Conservation (phyloP, 768 basidiomycete genomes). For the Tulasnella sp. region DNA sequence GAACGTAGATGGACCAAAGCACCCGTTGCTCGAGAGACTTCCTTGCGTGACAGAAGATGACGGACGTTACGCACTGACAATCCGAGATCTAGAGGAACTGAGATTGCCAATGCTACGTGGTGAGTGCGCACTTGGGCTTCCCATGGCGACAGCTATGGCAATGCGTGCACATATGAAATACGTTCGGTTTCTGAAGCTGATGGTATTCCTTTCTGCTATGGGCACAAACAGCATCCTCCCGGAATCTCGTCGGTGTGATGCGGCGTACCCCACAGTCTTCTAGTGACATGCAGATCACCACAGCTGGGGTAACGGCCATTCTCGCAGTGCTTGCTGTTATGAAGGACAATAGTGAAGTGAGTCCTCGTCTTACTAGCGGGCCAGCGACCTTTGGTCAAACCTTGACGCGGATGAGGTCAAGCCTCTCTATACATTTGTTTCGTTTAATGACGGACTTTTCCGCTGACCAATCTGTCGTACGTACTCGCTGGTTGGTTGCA, state of each 20-base stretch:
- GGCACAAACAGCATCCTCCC: neutral
- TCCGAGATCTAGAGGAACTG: slow-evolving; percentile 22
- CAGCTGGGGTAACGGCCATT: slow-evolving; percentile 1
- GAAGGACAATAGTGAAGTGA: slow-evolving; percentile 6
- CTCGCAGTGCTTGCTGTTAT: neutral
- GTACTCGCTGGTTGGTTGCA: neutral
- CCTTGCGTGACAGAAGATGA: slow-evolving; percentile 5
- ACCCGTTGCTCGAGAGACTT: slow-evolving; percentile 26
- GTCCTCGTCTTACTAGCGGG: neutral
- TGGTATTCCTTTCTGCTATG: neutral
- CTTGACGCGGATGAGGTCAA: neutral
- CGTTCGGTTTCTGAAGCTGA: neutral
- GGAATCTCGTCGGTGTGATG: slow-evolving; percentile 5
- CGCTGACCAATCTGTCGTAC: neutral
- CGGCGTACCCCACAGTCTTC: neutral
- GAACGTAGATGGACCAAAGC: slow-evolving; percentile 42
- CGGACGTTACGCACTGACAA: slow-evolving; percentile 15
- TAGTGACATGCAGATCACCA: neutral
- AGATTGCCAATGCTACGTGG: slow-evolving; percentile 32
- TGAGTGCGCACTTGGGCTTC: slow-evolving; percentile 19
- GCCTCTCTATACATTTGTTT: neutral
- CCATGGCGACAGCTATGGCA: neutral
- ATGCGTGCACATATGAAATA: neutral
- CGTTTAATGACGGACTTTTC: neutral
- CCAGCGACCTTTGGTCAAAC: neutral